Evolutionary conservation across 345 rosid genomes (phyloP).

Genomic region (Citrus trifoliata): DNA sequence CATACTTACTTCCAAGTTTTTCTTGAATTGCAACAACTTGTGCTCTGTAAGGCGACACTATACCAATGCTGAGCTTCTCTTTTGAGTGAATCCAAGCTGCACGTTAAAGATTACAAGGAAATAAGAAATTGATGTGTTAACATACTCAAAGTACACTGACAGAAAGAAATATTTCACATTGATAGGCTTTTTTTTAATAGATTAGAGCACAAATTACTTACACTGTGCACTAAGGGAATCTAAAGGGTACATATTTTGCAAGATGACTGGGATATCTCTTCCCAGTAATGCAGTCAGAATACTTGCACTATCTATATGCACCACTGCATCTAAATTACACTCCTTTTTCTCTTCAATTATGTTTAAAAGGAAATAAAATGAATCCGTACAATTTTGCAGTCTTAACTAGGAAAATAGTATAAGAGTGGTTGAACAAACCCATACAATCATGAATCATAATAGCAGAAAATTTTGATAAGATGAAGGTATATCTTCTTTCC

Average conservation of each 20-base stretch:
- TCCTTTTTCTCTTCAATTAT: too few relatives aligned
- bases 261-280: background rate
- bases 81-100: conserved; percentile 31
- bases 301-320: background rate
- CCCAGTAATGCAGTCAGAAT: background rate
- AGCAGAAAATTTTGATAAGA: background rate
- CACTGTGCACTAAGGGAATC: background rate
- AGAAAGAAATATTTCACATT: background rate
- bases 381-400: too few relatives aligned
- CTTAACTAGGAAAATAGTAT: too few relatives aligned
- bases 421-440: too few relatives aligned
- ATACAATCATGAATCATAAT: too few relatives aligned
- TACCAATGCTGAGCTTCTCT: conserved; percentile 31
- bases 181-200: background rate
- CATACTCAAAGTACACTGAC: background rate
- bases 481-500: background rate
- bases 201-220: background rate
- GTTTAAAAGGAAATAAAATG: too few relatives aligned
- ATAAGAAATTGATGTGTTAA: background rate
- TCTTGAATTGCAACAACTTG: conserved; percentile 35
- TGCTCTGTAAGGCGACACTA: conserved; percentile 41
- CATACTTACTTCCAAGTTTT: conserved; percentile 23
- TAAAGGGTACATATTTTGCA: background rate
- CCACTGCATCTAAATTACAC: too few relatives aligned
- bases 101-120: background rate